Conservation (phyloP, 78 protist species). For the Dictyostelium purpureum region DNA sequence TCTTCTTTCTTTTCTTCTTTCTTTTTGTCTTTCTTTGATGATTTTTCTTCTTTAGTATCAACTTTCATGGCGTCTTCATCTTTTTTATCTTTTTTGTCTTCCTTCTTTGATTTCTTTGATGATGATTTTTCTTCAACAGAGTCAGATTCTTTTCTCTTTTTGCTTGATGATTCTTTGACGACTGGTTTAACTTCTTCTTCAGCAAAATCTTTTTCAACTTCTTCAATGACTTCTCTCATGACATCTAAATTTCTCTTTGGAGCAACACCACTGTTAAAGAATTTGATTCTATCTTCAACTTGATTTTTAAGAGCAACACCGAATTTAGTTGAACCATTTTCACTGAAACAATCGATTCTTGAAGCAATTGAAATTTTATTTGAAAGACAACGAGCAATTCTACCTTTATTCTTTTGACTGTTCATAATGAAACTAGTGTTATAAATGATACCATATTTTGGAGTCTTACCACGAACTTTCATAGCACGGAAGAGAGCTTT, state of each 20-base stretch:
- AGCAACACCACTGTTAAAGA: constrained; percentile 90
- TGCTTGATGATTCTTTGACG: background rate
- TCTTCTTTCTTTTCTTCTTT: constrained; percentile 21
- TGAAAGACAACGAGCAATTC: constrained; percentile 98
- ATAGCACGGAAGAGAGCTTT: constrained; percentile 99
- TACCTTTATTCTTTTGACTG: constrained; percentile 96
- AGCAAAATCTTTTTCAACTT: constrained; percentile 66
- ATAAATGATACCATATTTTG: constrained; percentile 99
- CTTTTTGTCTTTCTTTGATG: constrained; percentile 20
- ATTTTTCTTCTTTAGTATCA: constrained; percentile 6
- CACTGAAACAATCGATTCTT: constrained; percentile 96
- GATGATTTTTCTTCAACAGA: background rate
- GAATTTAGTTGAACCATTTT: constrained; percentile 84
- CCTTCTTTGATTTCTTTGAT: constrained; percentile 42
- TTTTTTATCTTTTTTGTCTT: constrained; percentile 36
- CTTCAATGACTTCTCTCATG: constrained; percentile 85
- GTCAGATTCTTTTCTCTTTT: constrained; percentile 52
- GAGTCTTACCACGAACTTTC: constrained; percentile 96
- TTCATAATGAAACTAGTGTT: constrained; percentile 96
- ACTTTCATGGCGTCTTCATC: constrained; percentile 27
- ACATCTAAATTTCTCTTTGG: constrained; percentile 93
- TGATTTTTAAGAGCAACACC: constrained; percentile 93
- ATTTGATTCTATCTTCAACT: constrained; percentile 96
- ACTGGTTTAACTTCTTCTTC: background rate
- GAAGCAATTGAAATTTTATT: constrained; percentile 97